phyloP scores from a whole-genome alignment of 139 green algal genomes.

The Chlorella sp. region DNA sequence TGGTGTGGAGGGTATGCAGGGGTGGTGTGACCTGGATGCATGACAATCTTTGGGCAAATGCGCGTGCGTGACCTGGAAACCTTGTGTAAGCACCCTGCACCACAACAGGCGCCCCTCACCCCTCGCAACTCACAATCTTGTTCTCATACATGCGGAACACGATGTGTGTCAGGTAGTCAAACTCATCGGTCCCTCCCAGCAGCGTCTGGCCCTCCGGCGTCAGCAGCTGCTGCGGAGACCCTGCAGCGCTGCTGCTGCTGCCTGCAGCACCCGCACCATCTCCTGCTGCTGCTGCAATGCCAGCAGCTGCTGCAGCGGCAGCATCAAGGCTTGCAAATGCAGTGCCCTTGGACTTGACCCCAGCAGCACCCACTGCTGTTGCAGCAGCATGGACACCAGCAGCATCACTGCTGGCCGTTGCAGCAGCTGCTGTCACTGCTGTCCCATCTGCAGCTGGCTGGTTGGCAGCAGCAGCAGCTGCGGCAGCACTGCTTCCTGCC shows the following conservation, averaged over 20 bases:
- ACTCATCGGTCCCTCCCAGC: conserved; percentile 60
- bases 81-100: too few species aligned
- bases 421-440: not conserved
- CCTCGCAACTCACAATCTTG: conserved; percentile 49
- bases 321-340: not conserved
- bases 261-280: too few species aligned
- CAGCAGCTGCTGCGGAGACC: not conserved
- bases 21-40: not conserved
- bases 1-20: not conserved
- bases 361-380: too few species aligned
- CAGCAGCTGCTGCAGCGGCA: not conserved
- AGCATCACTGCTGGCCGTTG: too few species aligned
- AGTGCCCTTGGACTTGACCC: not conserved
- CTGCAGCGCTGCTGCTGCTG: too few species aligned
- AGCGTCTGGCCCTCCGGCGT: not conserved
- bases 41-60: not conserved
- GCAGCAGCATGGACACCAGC: too few species aligned
- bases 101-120: too few species aligned
- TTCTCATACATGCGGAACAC: conserved; percentile 97
- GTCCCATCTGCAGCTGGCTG: not conserved
- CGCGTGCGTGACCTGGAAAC: not conserved
- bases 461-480: not conserved
- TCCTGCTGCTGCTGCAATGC: not conserved
- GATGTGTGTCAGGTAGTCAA: conserved; percentile 96
- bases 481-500: not conserved